Conservation (phyloP, 2,329 filamentous ascomycete species). For the Ascosphaera apis region DNA sequence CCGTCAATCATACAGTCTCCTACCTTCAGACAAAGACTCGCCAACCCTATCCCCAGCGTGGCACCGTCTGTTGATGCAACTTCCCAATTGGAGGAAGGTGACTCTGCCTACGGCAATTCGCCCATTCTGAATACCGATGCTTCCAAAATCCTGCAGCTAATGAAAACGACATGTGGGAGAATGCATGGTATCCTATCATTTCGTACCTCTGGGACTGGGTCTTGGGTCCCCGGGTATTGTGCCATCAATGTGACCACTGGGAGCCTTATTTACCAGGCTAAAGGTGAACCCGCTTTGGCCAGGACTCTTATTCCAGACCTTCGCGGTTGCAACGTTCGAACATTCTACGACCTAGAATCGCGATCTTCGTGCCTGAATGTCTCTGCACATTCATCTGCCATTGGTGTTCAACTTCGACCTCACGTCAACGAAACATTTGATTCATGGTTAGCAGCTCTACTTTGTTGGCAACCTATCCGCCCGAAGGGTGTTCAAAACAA, state of each 20-base stretch:
- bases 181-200: conserved; percentile 31
- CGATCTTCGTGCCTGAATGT: conserved; percentile 25
- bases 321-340: conserved; percentile 25
- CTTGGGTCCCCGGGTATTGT: conserved; percentile 28
- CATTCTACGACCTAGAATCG: conserved; percentile 23
- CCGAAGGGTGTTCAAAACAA: conserved; percentile 27
- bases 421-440: conserved; percentile 28
- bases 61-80: conserved; percentile 10
- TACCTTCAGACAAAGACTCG: conserved; percentile 14
- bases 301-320: conserved; percentile 27
- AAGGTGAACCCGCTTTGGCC: conserved; percentile 24
- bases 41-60: conserved; percentile 12
- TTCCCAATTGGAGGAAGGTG: conserved; percentile 10
- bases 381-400: conserved; percentile 23
- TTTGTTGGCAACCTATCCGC: conserved; percentile 28
- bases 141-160: conserved; percentile 25
- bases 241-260: conserved; percentile 28
- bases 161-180: conserved; percentile 28
- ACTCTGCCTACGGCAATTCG: conserved; percentile 13
- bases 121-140: conserved; percentile 22
- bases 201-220: conserved; percentile 17
- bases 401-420: conserved; percentile 24
- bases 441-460: conserved; percentile 27
- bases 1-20: conserved; percentile 24
- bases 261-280: conserved; percentile 27